Evolutionary conservation across 495 filamentous ascomycete species (phyloP).

Genomic region (Chaetomium tenue): DNA sequence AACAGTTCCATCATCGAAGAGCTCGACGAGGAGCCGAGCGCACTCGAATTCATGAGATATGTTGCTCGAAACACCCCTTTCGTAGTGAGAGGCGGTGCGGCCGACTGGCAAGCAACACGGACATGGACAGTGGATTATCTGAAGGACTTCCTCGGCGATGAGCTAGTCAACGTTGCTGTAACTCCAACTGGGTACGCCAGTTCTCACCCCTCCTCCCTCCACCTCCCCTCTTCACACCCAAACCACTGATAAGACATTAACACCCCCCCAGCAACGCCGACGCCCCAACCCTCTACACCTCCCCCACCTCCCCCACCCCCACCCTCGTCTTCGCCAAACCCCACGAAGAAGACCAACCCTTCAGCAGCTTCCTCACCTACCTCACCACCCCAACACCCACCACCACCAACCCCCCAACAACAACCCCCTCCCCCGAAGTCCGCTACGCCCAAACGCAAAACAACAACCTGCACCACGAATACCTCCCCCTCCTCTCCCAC

Average conservation of each 20-base stretch:
- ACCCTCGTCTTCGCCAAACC: constrained; percentile 56
- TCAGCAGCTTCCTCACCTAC: constrained; percentile 48
- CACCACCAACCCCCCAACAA: background rate
- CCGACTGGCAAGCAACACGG: constrained; percentile 55
- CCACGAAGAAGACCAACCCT: constrained; percentile 52
- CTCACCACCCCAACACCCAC: constrained; percentile 38
- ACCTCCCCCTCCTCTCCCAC: constrained; percentile 54
- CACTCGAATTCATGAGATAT: constrained; percentile 71
- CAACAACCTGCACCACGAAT: constrained; percentile 72
- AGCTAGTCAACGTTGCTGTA: constrained; percentile 64
- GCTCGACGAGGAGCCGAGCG: constrained; percentile 59
- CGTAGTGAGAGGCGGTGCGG: constrained; percentile 58
- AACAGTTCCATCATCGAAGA: constrained; percentile 57
- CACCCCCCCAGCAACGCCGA: constrained; percentile 55
- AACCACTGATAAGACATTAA: background rate
- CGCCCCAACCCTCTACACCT: constrained; percentile 45
- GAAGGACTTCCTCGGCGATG: constrained; percentile 47
- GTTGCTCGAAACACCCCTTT: constrained; percentile 68
- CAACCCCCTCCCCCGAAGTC: constrained; percentile 35
- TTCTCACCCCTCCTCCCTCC: background rate
- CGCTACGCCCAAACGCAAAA: constrained; percentile 66
- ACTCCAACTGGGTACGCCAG: constrained; percentile 61
- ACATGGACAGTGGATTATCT: constrained; percentile 61
- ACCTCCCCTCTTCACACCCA: background rate
- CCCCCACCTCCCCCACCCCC: constrained; percentile 32